Conservation (phyloP, 192 early-diverging fungal genomes). For the Lobosporangium transversale region DNA sequence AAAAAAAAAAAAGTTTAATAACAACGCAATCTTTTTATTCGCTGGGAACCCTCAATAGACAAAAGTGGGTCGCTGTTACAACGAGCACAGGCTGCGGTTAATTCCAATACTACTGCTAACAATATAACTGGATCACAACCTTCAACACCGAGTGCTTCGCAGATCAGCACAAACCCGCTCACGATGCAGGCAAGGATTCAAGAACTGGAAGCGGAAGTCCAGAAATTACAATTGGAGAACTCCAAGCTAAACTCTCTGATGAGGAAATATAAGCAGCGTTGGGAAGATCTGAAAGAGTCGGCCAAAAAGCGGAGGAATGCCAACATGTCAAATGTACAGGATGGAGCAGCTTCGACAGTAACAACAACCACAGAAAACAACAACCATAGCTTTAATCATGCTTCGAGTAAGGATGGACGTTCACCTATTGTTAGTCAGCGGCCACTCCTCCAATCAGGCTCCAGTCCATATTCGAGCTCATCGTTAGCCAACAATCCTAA, state of each 20-base stretch:
- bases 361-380: neutral
- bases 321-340: neutral
- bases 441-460: neutral
- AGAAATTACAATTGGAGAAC: constrained; percentile 53
- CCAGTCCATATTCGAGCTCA: constrained; percentile 22
- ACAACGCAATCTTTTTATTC: no score
- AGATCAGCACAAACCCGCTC: constrained; percentile 15
- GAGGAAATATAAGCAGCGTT: constrained; percentile 77
- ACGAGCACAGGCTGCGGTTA: neutral
- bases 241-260: constrained; percentile 63
- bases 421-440: neutral
- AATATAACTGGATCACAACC: neutral
- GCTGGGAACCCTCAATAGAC: constrained; percentile 5
- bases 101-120: neutral
- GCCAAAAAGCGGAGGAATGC: constrained; percentile 63
- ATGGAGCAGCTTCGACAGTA: neutral
- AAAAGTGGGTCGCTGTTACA: neutral
- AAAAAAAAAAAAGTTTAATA: no score
- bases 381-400: neutral
- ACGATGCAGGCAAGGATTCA: constrained; percentile 56
- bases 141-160: neutral
- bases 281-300: constrained; percentile 83
- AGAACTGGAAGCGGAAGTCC: constrained; percentile 71
- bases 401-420: neutral
- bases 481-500: constrained; percentile 14